Base-by-base conservation (phyloP, 495 filamentous ascomycete species). In the Lasiosphaeris hirsuta region DNA sequence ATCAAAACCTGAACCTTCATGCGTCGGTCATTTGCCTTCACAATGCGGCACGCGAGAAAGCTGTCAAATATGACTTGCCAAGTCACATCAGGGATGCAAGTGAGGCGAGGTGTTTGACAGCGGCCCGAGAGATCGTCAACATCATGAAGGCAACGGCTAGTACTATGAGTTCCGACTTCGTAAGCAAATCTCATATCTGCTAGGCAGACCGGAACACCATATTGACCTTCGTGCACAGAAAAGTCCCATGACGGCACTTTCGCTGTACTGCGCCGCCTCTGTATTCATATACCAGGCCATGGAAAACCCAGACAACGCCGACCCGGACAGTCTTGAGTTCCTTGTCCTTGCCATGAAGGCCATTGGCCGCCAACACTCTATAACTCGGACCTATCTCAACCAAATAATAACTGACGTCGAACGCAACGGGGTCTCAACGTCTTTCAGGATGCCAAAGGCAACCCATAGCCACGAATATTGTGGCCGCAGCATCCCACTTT, bases 1-100 rank as follows among this genome's bases (percentile, higher is more conserved):
- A 76, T 46, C 69, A 68, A 10, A 78, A 78, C 44, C 58, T 78
- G 34, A 78, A 75, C 43, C 56, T 78, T 0, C 77, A 78, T 46
- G 74, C 72, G 1, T 64, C 73, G 2, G 58, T 74, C 39, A 78
- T 78, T 37, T 74, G 71, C 46, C 70, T 80, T 14, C 76, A 78
- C 54, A 70, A 70, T 43, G 63, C 69, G 5, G 74, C 76, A 5
- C 65, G 69, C 8, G 73, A 77, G 7, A 72, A 58, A 47, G 73
- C 69, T 34, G 71, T 76, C n/a, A 67, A 68, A 34, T 62, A 66
- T 47, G 66, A 70, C 11, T 59, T 78, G 18, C 58, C 67, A 1
- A 63, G 63, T 8, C 62, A 50, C 18, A 59, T 69, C n/a, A 67
- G 66, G 41, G 64, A 71, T 34, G 46, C 53, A 4, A 73, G 72